Evolutionary conservation across 768 basidiomycete genomes (phyloP).

Genomic region (Leccinum aurantiacum): DNA sequence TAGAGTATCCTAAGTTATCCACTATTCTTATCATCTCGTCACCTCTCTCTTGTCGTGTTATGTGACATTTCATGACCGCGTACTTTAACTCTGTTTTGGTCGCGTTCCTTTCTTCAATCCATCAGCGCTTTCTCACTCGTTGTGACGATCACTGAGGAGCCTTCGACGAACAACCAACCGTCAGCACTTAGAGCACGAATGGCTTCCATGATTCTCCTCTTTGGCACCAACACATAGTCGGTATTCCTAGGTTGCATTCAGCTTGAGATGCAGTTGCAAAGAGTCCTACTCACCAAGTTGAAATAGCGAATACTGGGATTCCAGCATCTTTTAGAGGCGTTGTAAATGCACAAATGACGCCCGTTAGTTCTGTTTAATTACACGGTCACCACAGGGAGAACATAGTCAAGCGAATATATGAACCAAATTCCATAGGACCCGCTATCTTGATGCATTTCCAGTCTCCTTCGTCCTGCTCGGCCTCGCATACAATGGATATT

Average conservation of each 20-base stretch:
- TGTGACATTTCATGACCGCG: too few relatives aligned
- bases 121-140: too few relatives aligned
- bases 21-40: too few relatives aligned
- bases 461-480: conserved; percentile 38
- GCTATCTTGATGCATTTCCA: conserved; percentile 64
- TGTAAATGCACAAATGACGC: conserved; percentile 54
- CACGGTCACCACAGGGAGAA: conserved; percentile 1
- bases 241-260: conserved; percentile 51
- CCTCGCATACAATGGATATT: conserved; percentile 56
- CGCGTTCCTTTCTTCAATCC: too few relatives aligned
- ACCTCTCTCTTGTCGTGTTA: too few relatives aligned
- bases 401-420: conserved; percentile 4
- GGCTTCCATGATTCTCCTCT: conserved; percentile 41
- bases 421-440: conserved; percentile 69
- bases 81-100: too few relatives aligned
- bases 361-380: conserved; percentile 46
- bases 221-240: conserved; percentile 60
- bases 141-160: background rate
- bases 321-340: conserved; percentile 50
- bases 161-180: conserved; percentile 44
- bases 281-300: conserved; percentile 52
- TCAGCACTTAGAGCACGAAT: conserved; percentile 44
- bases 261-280: background rate
- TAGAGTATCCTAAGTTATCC: too few relatives aligned
- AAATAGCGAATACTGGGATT: conserved; percentile 59